Conservation (phyloP, 139 green algal species). For the Tetradesmus lagerheimii region DNA sequence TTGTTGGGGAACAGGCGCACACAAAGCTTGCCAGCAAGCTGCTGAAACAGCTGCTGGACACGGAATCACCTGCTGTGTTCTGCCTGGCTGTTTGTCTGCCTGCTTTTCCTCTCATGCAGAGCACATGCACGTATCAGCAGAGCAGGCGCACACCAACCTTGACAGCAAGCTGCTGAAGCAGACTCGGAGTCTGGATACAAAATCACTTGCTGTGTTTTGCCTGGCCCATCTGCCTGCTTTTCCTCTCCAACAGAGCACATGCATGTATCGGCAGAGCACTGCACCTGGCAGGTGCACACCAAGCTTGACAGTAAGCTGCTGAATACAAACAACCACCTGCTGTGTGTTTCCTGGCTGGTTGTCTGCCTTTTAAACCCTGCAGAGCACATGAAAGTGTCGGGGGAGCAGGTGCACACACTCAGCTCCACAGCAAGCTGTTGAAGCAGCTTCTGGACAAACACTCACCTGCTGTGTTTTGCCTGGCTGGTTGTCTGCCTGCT, state of each 20-base stretch:
- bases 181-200: too few species aligned
- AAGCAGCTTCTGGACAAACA: too few species aligned
- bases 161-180: not conserved
- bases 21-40: not conserved
- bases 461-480: too few species aligned
- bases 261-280: not conserved
- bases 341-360: too few species aligned
- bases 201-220: too few species aligned
- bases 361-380: too few species aligned
- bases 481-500: not conserved
- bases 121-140: not conserved
- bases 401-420: not conserved
- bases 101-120: too few species aligned
- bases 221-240: not conserved
- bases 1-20: not conserved
- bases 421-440: not conserved
- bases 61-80: not conserved
- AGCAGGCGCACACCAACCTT: not conserved
- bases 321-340: too few species aligned
- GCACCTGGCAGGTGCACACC: slow-evolving; percentile 10
- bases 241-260: not conserved
- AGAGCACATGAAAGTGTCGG: not conserved
- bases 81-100: not conserved
- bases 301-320: not conserved
- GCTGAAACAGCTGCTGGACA: too few species aligned